Evolutionary conservation across 352 stramenopile genomes (phyloP).

Genomic region (Blastocystis sp.): DNA sequence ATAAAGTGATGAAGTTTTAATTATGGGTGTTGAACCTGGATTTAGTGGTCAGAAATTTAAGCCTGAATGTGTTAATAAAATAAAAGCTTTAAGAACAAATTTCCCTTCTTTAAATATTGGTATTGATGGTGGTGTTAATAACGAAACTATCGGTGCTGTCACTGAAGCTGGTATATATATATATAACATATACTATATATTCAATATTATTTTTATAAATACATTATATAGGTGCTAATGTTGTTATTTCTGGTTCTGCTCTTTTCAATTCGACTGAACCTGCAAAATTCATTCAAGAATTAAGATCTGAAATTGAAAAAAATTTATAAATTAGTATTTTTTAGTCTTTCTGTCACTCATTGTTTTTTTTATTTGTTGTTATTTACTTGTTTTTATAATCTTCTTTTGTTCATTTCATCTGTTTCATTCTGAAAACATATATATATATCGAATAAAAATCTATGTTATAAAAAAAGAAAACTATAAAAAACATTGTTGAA

Average conservation of each 20-base stretch:
- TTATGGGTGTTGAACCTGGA: constrained; percentile 93
- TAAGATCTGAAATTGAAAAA: constrained; percentile 59
- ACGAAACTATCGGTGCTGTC: constrained; percentile 70
- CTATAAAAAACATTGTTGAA: too few relatives aligned
- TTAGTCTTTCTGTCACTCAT: too few relatives aligned
- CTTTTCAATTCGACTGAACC: constrained; percentile 64
- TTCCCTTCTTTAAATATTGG: constrained; percentile 84
- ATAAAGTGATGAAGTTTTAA: constrained; percentile 70
- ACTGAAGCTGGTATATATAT: too few relatives aligned
- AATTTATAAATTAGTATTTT: too few relatives aligned
- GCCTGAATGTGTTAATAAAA: constrained; percentile 74
- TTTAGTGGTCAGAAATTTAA: constrained; percentile 90
- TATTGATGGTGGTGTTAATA: constrained; percentile 78
- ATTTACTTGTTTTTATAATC: too few relatives aligned
- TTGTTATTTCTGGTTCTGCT: constrained; percentile 80
- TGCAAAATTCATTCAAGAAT: constrained; percentile 52
- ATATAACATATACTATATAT: too few relatives aligned
- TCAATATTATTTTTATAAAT: too few relatives aligned
- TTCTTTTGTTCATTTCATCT: too few relatives aligned
- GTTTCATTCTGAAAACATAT: too few relatives aligned
- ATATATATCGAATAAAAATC: too few relatives aligned
- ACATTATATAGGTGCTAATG: constrained; percentile 88
- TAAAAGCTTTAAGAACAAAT: constrained; percentile 59
- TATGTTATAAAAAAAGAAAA: too few relatives aligned
- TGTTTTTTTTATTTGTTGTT: too few relatives aligned